These are phyloP conservation scores for Scleromitrula shiraiana DNA, from an alignment of 2,329 filamentous ascomycete species.

Conservation along the genomic window DNA sequence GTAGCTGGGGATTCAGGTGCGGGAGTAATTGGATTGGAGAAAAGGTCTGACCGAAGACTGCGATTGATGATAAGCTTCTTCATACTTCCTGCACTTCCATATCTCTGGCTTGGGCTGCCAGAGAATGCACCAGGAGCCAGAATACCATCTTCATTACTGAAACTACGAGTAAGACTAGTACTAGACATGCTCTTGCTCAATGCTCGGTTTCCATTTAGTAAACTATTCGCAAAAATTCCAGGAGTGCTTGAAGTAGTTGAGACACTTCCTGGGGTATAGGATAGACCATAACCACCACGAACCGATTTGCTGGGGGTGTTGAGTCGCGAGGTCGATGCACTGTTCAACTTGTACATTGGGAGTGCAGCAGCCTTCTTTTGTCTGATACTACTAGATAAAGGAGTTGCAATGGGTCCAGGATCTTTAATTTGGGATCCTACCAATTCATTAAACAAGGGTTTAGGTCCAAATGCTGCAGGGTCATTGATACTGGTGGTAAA, in stretches of 20 bases:
- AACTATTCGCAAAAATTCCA: slow-evolving; percentile 55
- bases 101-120: slow-evolving; percentile 54
- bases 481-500: slow-evolving; percentile 76
- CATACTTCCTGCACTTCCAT: slow-evolving; percentile 61
- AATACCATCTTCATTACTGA: slow-evolving; percentile 77
- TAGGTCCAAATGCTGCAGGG: slow-evolving; percentile 81
- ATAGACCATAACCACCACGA: slow-evolving; percentile 81
- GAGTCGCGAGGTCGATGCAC: slow-evolving; percentile 69
- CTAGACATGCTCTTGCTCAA: slow-evolving; percentile 84
- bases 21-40: slow-evolving; percentile 44
- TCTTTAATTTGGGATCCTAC: slow-evolving; percentile 55
- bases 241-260: slow-evolving; percentile 62
- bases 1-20: slow-evolving; percentile 27
- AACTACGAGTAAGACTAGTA: slow-evolving; percentile 75
- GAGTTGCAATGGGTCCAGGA: slow-evolving; percentile 85
- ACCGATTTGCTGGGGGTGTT: slow-evolving; percentile 66
- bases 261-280: slow-evolving; percentile 73
- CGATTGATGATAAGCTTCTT: slow-evolving; percentile 93
- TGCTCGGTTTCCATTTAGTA: slow-evolving; percentile 54
- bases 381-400: slow-evolving; percentile 65
- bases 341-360: slow-evolving; percentile 81
- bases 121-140: slow-evolving; percentile 80
- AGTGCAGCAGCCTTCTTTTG: slow-evolving; percentile 71
- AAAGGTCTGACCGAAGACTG: slow-evolving; percentile 67
- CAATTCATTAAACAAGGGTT: slow-evolving; percentile 75